Conservation (phyloP, 1,284 basidiomycete species). For the Thecaphora thlaspeos region DNA sequence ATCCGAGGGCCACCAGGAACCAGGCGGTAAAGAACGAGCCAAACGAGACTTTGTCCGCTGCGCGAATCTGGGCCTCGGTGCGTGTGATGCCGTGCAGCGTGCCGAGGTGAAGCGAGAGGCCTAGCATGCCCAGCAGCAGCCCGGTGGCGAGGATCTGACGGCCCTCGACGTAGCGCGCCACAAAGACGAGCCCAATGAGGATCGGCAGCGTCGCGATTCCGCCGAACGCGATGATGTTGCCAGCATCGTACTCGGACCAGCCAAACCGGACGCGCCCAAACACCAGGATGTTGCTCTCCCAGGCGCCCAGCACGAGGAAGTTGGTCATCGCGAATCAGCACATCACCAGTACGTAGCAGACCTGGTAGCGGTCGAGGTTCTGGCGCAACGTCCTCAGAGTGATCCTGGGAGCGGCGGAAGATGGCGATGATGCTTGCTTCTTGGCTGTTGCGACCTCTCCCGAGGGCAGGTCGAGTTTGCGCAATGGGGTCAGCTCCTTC, state of each 20-base stretch:
- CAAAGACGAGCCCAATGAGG: slow-evolving; percentile 32
- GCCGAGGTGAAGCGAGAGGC: slow-evolving; percentile 34
- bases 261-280: slow-evolving; percentile 25
- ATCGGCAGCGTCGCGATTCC: slow-evolving; percentile 32
- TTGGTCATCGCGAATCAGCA: slow-evolving; percentile 42
- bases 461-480: too few species aligned
- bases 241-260: slow-evolving; percentile 36
- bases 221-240: slow-evolving; percentile 35
- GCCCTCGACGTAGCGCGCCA: slow-evolving; percentile 25
- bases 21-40: slow-evolving; percentile 36
- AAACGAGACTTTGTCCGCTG: slow-evolving; percentile 11
- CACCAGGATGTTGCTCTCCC: slow-evolving; percentile 39
- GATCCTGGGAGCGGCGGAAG: background rate
- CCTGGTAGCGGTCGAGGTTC: slow-evolving; percentile 22
- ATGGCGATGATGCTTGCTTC: background rate
- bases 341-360: slow-evolving; percentile 33
- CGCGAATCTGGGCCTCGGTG: slow-evolving; percentile 1
- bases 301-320: slow-evolving; percentile 35
- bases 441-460: background rate
- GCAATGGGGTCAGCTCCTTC: too few species aligned
- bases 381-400: slow-evolving; percentile 17
- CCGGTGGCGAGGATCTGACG: slow-evolving; percentile 29
- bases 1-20: slow-evolving; percentile 27
- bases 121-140: slow-evolving; percentile 22
- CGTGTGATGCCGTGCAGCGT: slow-evolving; percentile 14